Evolutionary conservation across 2,329 filamentous ascomycete species (phyloP), one percentile per base, ranked within the genome.

Genomic region (Gnomoniopsis sp.): DNA sequence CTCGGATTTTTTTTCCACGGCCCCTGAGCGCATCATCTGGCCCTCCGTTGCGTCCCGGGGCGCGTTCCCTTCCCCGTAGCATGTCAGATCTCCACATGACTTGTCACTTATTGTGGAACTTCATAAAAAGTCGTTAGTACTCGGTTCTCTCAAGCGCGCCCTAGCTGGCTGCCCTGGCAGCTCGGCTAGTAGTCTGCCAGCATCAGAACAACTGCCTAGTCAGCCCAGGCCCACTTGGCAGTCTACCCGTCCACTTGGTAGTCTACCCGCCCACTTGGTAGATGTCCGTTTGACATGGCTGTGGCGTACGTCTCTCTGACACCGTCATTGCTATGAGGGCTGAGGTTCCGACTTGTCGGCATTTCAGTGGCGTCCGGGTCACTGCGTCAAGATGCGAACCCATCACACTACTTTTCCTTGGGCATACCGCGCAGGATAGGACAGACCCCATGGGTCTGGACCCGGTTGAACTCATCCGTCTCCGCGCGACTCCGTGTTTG

Each of bases 71-170:
- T 61, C 48, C 48, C 59, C 55, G 59, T 47, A 41, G 55, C 48
- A 55, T 53, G 57, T 41, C 52, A 61, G 59, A 61, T 61, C 59
- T 58, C 58, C 58, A 60, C 48, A 10, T 59, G 59, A 61, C 48
- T 23, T 58, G 59, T 61, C 59, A 61, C 23, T 33, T 58, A 30
- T 50, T 36, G 34, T 41, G 54, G 52, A 46, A 26, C 52, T 33
- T 41, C 36, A 41, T 14, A 41, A 30, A 41, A 30, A 30, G 33
- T 43, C 21, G 34, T 44, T 44, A 34, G 51, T 49, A 57, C 49
- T 48, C 44, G 49, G 47, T 19, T n/a, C 23, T 43, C 43, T 4
- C 41, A 23, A 38, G 47, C 44, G 34, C 49, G 41, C 34, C 49
- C 52, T 46, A 30, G 26, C 26, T 30, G 26, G 26, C 26, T 30